Evolutionary conservation across 805 yeast species (phyloP).

Genomic region (Millerozyma miso): DNA sequence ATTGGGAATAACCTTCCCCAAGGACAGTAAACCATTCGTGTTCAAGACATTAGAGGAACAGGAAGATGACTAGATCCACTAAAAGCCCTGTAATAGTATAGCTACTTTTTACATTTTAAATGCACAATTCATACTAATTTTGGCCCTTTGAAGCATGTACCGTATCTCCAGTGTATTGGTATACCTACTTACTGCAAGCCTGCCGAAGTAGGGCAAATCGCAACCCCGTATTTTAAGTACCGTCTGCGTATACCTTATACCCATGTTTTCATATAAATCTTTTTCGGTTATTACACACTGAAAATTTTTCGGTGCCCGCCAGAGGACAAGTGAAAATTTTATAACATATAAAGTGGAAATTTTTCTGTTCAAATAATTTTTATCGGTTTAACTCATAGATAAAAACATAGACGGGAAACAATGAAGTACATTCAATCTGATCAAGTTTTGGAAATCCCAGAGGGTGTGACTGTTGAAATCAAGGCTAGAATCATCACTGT

Average conservation of each 20-base stretch:
- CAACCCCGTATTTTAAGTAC: too few relatives aligned
- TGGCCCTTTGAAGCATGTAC: too few relatives aligned
- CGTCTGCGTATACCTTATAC: conserved; percentile 2
- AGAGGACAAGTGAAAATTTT: not conserved
- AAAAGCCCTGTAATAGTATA: too few relatives aligned
- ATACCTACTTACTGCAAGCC: too few relatives aligned
- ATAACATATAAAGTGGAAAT: not conserved
- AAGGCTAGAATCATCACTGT: conserved; percentile 88
- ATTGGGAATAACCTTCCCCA: conserved; percentile 46
- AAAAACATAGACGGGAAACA: conserved; percentile 7
- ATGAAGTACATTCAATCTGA: conserved; percentile 88
- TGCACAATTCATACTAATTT: too few relatives aligned
- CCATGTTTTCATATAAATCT: not conserved
- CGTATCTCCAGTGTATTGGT: too few relatives aligned
- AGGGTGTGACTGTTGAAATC: conserved; percentile 87
- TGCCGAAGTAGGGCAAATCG: too few relatives aligned
- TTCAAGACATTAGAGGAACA: conserved; percentile 74
- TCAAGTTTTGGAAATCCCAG: conserved; percentile 81
- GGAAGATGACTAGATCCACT: conserved; percentile 24
- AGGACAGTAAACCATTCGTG: conserved; percentile 36
- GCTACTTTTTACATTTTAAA: too few relatives aligned
- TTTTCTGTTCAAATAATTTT: not conserved
- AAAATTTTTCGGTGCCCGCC: conserved; percentile 8
- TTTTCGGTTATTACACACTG: conserved; percentile 6
- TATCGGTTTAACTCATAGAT: not conserved